Evolutionary conservation across 2,329 filamentous ascomycete species (phyloP).

Genomic region (Pseudogymnoascus sp.): DNA sequence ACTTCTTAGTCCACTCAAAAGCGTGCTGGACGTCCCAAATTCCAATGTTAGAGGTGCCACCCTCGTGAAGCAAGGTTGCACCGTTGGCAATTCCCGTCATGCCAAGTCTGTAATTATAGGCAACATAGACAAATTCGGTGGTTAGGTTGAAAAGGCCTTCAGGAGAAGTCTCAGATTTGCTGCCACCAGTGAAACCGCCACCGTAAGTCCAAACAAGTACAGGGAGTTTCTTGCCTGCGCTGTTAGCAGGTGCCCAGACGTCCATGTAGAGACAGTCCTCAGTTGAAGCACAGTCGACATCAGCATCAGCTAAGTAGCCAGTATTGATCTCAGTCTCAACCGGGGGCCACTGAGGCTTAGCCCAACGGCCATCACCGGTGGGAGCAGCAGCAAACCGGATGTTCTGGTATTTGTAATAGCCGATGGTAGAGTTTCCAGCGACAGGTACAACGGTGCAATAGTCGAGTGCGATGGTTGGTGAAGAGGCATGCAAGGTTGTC

Average conservation of each 20-base stretch:
- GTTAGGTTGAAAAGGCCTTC: constrained; percentile 31
- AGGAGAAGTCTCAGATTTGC: constrained; percentile 30
- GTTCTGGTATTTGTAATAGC: constrained; percentile 33
- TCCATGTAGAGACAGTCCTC: constrained; percentile 23
- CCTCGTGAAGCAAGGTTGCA: constrained; percentile 26
- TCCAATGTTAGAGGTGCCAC: constrained; percentile 21
- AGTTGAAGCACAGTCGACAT: constrained; percentile 29
- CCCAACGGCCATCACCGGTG: constrained; percentile 30
- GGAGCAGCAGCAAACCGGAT: constrained; percentile 32
- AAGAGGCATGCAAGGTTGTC: background rate
- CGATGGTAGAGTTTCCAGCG: constrained; percentile 20
- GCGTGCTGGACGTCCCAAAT: constrained; percentile 38
- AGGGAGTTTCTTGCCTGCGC: constrained; percentile 24
- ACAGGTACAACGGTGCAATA: constrained; percentile 25
- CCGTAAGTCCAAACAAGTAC: constrained; percentile 30
- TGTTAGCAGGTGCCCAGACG: constrained; percentile 25
- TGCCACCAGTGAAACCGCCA: constrained; percentile 26
- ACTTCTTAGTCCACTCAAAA: constrained; percentile 42
- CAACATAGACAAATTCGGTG: constrained; percentile 28
- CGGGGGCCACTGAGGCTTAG: constrained; percentile 30
- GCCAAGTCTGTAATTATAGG: constrained; percentile 31
- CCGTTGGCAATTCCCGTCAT: constrained; percentile 28
- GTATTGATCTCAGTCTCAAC: constrained; percentile 30
- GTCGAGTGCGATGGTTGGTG: constrained; percentile 25
- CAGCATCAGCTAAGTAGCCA: constrained; percentile 28